A percentile compares a stretch with the other conserved stretches of the same genome.
Evolutionary conservation across 2,329 filamentous ascomycete genomes (phyloP).

Genomic region (Trichoderma pleuroti): DNA sequence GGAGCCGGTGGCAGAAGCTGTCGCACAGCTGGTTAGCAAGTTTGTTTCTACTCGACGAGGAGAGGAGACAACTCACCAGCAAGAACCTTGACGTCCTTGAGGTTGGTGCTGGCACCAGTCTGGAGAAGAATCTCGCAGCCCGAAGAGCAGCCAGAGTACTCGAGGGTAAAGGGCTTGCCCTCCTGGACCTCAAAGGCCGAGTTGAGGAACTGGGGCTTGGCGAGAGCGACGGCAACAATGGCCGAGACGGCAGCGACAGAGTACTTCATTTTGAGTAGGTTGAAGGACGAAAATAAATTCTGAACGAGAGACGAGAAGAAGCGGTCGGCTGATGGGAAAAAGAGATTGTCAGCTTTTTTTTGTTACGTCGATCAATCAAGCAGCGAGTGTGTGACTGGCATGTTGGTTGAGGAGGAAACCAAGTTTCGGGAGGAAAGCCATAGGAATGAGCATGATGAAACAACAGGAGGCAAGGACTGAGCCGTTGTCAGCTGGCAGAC

Average conservation of each 20-base stretch:
- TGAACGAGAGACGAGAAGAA: conserved; percentile 19
- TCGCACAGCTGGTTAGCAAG: not conserved
- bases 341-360: not conserved
- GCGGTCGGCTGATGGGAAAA: not conserved
- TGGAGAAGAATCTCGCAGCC: conserved; percentile 37
- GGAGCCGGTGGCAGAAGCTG: conserved; percentile 23
- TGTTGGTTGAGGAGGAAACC: not conserved
- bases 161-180: conserved; percentile 34
- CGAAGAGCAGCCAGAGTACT: conserved; percentile 30
- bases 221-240: conserved; percentile 29
- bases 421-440: not conserved
- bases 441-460: not conserved
- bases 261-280: conserved; percentile 37
- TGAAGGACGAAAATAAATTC: conserved; percentile 2
- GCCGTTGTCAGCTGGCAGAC: conserved; percentile 7
- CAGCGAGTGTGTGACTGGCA: not conserved
- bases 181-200: conserved; percentile 27
- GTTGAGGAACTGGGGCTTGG: conserved; percentile 35
- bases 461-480: not conserved
- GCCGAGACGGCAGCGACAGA: conserved; percentile 31
- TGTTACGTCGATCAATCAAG: not conserved
- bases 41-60: not conserved
- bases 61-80: conserved; percentile 28
- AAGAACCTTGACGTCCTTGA: conserved; percentile 31
- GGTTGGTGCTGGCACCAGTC: conserved; percentile 30